Conservation (phyloP, 768 basidiomycete genomes). For the Auricularia sp. region DNA sequence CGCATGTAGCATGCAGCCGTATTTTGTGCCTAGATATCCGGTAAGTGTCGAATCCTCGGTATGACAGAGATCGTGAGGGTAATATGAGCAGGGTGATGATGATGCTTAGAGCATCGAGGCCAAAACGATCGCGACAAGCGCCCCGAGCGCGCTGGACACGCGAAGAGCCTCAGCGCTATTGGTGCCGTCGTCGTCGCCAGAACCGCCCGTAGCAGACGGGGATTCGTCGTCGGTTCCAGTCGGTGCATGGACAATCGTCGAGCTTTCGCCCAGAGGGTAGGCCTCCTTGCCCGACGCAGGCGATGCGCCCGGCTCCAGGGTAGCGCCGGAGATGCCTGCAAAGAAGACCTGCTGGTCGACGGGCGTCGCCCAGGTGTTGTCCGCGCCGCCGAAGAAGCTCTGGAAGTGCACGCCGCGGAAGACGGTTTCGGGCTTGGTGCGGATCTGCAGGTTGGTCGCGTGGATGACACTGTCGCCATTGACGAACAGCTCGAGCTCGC, state of each 20-base stretch:
- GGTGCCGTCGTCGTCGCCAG: background rate
- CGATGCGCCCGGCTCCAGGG: constrained; percentile 21
- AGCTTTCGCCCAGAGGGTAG: background rate
- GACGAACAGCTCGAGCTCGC: constrained; percentile 58
- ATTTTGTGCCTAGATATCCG: no score
- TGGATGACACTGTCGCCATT: constrained; percentile 57
- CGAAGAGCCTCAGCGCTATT: background rate
- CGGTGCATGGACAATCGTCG: background rate
- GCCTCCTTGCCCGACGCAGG: background rate
- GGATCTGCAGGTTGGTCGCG: constrained; percentile 47
- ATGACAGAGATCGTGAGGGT: background rate
- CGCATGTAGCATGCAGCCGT: no score
- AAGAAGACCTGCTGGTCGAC: constrained; percentile 55
- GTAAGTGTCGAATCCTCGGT: no score
- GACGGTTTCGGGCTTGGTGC: constrained; percentile 36
- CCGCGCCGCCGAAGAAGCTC: constrained; percentile 67
- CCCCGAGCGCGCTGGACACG: background rate
- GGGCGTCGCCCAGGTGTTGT: constrained; percentile 43
- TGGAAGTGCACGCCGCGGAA: constrained; percentile 64
- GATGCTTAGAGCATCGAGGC: background rate
- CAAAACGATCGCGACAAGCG: background rate
- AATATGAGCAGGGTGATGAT: background rate
- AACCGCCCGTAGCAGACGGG: background rate
- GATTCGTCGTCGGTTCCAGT: background rate
- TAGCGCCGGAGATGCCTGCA: constrained; percentile 59